Conservation (phyloP, 2,329 filamentous ascomycete species). For the Sclerotinia minor region DNA sequence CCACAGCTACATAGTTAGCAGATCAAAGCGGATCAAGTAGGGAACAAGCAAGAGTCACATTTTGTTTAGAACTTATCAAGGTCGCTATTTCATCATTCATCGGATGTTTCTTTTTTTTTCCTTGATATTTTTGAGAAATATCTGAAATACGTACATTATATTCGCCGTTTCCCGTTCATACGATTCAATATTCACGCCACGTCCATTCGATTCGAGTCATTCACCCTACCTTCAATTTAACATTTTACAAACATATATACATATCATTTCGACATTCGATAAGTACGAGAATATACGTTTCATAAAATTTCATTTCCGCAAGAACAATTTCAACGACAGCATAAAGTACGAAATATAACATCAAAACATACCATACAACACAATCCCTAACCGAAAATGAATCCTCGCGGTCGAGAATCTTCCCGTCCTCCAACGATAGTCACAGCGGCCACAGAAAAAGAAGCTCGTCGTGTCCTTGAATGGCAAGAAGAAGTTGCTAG, state of each 20-base stretch:
- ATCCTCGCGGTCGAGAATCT: conserved; percentile 10
- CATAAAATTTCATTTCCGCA: background rate
- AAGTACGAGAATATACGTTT: background rate
- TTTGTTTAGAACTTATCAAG: background rate
- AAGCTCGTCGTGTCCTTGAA: conserved; percentile 45
- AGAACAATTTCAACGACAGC: background rate
- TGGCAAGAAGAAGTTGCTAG: conserved; percentile 46
- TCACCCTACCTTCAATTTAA: background rate
- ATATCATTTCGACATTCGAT: background rate
- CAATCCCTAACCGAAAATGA: background rate
- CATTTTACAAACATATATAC: background rate
- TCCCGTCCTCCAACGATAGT: conserved; percentile 28
- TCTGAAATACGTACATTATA: conserved; percentile 5
- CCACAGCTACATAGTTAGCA: conserved; percentile 18
- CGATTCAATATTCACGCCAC: conserved; percentile 9
- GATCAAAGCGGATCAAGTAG: conserved; percentile 4
- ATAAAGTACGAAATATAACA: background rate
- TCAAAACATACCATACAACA: background rate
- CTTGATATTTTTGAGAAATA: background rate
- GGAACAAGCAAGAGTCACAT: conserved; percentile 12
- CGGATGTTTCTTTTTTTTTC: background rate
- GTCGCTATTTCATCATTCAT: conserved; percentile 5
- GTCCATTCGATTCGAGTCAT: background rate
- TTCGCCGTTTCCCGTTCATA: conserved; percentile 3
- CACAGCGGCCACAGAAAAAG: conserved; percentile 37